A percentile compares a stretch with the other conserved stretches of the same genome.
Evolutionary conservation across 2,329 filamentous ascomycete genomes (phyloP).

Genomic region (Colletotrichum nymphaeae): DNA sequence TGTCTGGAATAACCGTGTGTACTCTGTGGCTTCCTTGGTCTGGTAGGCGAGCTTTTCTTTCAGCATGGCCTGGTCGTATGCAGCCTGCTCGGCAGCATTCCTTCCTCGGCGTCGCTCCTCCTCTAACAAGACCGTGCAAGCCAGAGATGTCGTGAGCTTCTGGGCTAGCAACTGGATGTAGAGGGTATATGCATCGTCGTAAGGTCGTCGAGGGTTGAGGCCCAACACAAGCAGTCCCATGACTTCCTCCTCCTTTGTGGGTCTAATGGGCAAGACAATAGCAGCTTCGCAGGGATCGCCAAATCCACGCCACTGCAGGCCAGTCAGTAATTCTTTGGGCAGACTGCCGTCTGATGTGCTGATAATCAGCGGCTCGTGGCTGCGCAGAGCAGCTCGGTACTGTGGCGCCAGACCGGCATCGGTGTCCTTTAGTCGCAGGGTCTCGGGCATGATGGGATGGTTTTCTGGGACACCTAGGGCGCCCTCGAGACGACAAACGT

Average conservation of each 20-base stretch:
- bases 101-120: constrained; percentile 73
- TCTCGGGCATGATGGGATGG: constrained; percentile 54
- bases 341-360: constrained; percentile 63
- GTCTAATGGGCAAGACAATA: constrained; percentile 77
- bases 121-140: constrained; percentile 77
- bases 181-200: constrained; percentile 78
- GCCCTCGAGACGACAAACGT: constrained; percentile 56
- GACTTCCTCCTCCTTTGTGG: constrained; percentile 71
- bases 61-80: constrained; percentile 74
- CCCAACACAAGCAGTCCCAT: constrained; percentile 77
- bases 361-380: constrained; percentile 52
- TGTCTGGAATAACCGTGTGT: constrained; percentile 73
- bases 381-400: constrained; percentile 52
- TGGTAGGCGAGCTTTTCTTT: constrained; percentile 73
- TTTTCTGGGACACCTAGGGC: constrained; percentile 57
- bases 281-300: constrained; percentile 73
- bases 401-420: constrained; percentile 51
- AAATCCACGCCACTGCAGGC: constrained; percentile 72
- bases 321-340: constrained; percentile 67
- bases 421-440: constrained; percentile 49
- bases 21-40: constrained; percentile 61
- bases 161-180: constrained; percentile 68
- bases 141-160: constrained; percentile 74
- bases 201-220: constrained; percentile 77
- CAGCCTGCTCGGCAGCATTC: constrained; percentile 69